Evolutionary conservation across 2,329 filamentous ascomycete species (phyloP), one percentile per base, ranked within the genome.

Genomic region (Lachnellula hyalina): DNA sequence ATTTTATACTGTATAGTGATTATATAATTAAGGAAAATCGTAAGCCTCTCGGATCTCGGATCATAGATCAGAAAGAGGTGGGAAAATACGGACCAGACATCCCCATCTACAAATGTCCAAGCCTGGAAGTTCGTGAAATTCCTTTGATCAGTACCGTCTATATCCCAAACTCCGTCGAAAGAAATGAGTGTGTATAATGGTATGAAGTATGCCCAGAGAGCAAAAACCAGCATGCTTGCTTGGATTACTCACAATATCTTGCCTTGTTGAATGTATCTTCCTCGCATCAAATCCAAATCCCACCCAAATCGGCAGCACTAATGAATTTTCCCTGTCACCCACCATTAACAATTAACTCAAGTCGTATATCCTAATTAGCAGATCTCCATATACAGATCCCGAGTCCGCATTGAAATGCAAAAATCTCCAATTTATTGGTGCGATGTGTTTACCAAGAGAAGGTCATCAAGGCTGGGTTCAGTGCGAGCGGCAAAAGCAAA

Each of bases 391-490:
- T 35, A 48, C 47, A 49, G 34, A 21, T 14, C 36, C 21, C 14
- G 17, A 25, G 23, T 42, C 4, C 8, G 44, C 19, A 14, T 41
- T n/a, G 15, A 32, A 44, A 34, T 23, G 28, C 19, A 8, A 17
- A 38, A 47, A 44, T 15, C 36, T 42, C 49, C 14, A n/a, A 34
- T 23, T 17, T 6, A 14, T 14, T 19, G 34, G 25, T 21, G 36
- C 15, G 2, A 21, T 41, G 28, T 14, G 15, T 57, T 58, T 81
- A 90, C 83, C 85, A 90, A 9, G 85, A 87, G 70, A 90, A 90
- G 0, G 84, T 87, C 86, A 90, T 90, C 63, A 90, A 74, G 19
- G 86, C 86, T n/a, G 87, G 87, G 70, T 91, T 91, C 48, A 92
- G 73, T 4, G 82, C 87, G 55, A 91, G 76, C 1, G 88, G 88